phyloP scores from a whole-genome alignment of 2,329 filamentous ascomycete species.

The Neodidymelliopsis sp. region DNA sequence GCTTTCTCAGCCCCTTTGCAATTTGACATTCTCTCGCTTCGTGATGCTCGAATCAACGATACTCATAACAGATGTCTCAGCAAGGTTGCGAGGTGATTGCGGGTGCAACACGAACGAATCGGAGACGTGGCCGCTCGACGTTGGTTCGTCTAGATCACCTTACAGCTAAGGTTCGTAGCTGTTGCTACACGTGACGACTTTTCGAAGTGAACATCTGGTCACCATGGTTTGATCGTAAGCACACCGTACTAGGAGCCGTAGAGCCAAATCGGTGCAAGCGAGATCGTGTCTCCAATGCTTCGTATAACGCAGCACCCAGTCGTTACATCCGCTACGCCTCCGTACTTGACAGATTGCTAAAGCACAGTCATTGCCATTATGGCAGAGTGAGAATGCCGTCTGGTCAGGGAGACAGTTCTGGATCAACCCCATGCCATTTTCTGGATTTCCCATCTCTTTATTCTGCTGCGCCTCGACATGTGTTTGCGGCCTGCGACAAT shows the following conservation, averaged over 20 bases:
- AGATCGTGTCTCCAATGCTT: background rate
- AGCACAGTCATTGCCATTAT: background rate
- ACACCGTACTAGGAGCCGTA: background rate
- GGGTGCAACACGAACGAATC: background rate
- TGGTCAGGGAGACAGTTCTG: background rate
- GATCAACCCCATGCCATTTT: background rate
- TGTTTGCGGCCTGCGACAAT: constrained; percentile 13
- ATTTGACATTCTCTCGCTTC: background rate
- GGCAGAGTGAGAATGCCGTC: background rate
- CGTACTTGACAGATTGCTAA: background rate
- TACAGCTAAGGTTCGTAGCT: background rate
- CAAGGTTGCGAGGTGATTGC: background rate
- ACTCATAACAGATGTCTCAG: background rate
- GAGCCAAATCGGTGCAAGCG: background rate
- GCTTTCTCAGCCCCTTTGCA: background rate
- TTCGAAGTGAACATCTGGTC: background rate
- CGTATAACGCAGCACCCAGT: no score
- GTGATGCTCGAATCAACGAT: background rate
- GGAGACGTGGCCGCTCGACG: background rate
- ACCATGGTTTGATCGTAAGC: background rate
- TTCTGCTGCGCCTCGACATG: background rate
- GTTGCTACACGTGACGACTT: background rate
- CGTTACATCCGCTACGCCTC: constrained; percentile 1
- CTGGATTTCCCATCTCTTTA: background rate
- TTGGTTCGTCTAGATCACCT: background rate